A percentile compares a stretch with the other conserved stretches of the same genome.
phyloP scores from a whole-genome alignment of 176 grass and related monocot genomes.

The Poa pratensis region DNA sequence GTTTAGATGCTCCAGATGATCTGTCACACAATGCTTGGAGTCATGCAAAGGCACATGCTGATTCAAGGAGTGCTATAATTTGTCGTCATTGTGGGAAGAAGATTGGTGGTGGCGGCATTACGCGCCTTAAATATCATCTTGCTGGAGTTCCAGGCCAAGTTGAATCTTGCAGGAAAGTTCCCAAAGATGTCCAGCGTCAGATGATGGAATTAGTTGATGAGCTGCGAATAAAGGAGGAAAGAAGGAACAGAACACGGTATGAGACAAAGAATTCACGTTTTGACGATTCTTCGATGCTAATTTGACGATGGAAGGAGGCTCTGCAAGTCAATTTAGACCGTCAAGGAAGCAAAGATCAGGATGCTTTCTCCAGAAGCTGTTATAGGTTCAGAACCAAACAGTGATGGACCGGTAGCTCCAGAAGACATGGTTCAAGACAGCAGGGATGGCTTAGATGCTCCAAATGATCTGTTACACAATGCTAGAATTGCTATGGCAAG shows the following conservation, averaged over 20 bases:
- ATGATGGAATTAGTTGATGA: conserved; percentile 47
- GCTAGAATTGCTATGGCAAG: conserved; percentile 59
- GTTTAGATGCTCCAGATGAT: conserved; percentile 43
- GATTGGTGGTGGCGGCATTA: conserved; percentile 47
- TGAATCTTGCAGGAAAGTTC: conserved; percentile 57
- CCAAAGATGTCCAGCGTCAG: conserved; percentile 50
- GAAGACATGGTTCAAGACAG: conserved; percentile 29
- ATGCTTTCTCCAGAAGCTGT: conserved; percentile 9
- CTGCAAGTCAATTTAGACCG: conserved; percentile 33
- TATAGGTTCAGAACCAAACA: conserved; percentile 37
- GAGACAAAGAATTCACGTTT: background rate
- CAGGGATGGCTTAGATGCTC: conserved; percentile 10
- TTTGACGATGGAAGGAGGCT: conserved; percentile 28
- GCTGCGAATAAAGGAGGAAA: conserved; percentile 47
- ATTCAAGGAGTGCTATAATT: conserved; percentile 44
- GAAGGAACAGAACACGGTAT: conserved; percentile 13
- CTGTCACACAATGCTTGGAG: conserved; percentile 40
- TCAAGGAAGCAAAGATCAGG: conserved; percentile 50
- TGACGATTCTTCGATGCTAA: conserved; percentile 30
- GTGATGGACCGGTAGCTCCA: background rate
- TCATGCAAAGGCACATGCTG: conserved; percentile 46
- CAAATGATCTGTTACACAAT: conserved; percentile 48
- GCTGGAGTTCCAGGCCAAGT: conserved; percentile 59
- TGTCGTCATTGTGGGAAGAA: conserved; percentile 63
- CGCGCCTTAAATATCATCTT: conserved; percentile 61